A percentile compares a stretch with the other conserved stretches of the same genome.
These are phyloP conservation scores for Didymella segeticola DNA, from an alignment of 2,329 filamentous ascomycete species.

Conservation along the genomic window DNA sequence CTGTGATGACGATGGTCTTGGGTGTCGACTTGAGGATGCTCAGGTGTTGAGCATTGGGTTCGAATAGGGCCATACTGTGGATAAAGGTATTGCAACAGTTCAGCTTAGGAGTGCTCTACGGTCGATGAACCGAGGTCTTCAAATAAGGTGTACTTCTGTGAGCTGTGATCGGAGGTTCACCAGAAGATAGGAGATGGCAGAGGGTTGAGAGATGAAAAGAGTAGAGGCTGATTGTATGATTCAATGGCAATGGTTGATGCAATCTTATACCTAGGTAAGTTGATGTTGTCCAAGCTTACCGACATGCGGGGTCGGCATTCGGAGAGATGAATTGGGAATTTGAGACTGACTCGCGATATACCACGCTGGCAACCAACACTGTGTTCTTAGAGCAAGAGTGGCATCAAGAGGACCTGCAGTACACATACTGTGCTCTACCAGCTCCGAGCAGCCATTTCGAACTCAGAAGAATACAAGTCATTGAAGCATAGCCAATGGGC, in stretches of 20 bases:
- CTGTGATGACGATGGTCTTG: constrained; percentile 50
- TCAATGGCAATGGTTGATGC: neutral
- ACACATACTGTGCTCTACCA: too few relatives aligned
- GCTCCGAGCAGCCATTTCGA: too few relatives aligned
- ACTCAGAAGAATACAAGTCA: too few relatives aligned
- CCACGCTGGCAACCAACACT: neutral
- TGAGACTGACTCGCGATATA: constrained; percentile 5
- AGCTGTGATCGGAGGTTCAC: too few relatives aligned
- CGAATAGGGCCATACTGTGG: constrained; percentile 34
- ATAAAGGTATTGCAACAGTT: too few relatives aligned
- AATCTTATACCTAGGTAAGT: constrained; percentile 5
- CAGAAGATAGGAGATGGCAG: too few relatives aligned
- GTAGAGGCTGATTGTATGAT: too few relatives aligned
- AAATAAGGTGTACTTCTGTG: too few relatives aligned
- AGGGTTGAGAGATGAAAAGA: neutral
- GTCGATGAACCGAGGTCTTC: constrained; percentile 14
- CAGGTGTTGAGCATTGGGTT: constrained; percentile 28
- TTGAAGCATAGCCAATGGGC: too few relatives aligned
- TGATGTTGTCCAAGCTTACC: constrained; percentile 12
- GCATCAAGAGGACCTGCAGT: too few relatives aligned
- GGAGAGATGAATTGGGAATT: neutral
- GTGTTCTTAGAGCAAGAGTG: neutral
- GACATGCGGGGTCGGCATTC: constrained; percentile 27
- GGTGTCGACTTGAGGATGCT: constrained; percentile 31
- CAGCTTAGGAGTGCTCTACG: too few relatives aligned